These are phyloP conservation scores for Phytophthora europaea DNA, from an alignment of 352 stramenopile genomes.

Conservation along the genomic window DNA sequence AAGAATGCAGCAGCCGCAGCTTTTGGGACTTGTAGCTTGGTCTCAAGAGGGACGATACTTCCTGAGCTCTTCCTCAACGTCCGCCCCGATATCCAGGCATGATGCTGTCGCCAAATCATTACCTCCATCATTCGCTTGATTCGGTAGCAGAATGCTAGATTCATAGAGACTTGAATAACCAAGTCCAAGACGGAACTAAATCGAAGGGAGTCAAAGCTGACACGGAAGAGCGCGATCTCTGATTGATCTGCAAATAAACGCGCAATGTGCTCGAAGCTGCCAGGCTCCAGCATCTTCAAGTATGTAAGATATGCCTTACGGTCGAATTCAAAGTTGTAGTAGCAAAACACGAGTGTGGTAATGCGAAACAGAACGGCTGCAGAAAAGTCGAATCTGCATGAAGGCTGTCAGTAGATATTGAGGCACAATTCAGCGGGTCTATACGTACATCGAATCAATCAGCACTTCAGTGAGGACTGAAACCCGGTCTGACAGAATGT, in stretches of 20 bases:
- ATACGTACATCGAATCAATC: constrained; percentile 35
- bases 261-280: constrained; percentile 36
- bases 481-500: constrained; percentile 19
- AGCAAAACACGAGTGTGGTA: constrained; percentile 29
- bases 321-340: constrained; percentile 41
- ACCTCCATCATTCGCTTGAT: constrained; percentile 27
- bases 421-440: not conserved
- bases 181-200: constrained; percentile 34
- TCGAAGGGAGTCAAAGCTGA: constrained; percentile 40
- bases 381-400: constrained; percentile 37
- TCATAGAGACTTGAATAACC: constrained; percentile 33
- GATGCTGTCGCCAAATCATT: constrained; percentile 9
- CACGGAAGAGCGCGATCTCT: constrained; percentile 33
- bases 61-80: not conserved
- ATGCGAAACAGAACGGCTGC: constrained; percentile 40
- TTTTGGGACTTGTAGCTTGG: constrained; percentile 26
- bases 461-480: constrained; percentile 33
- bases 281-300: constrained; percentile 15
- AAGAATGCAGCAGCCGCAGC: constrained; percentile 9
- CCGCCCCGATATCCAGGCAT: constrained; percentile 4
- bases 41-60: not conserved
- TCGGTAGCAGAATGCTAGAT: constrained; percentile 36
- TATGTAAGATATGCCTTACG: constrained; percentile 20
- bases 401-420: not conserved
- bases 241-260: constrained; percentile 27